Conservation (phyloP, 1,284 basidiomycete genomes). For the Mycosarcoma maydis region DNA sequence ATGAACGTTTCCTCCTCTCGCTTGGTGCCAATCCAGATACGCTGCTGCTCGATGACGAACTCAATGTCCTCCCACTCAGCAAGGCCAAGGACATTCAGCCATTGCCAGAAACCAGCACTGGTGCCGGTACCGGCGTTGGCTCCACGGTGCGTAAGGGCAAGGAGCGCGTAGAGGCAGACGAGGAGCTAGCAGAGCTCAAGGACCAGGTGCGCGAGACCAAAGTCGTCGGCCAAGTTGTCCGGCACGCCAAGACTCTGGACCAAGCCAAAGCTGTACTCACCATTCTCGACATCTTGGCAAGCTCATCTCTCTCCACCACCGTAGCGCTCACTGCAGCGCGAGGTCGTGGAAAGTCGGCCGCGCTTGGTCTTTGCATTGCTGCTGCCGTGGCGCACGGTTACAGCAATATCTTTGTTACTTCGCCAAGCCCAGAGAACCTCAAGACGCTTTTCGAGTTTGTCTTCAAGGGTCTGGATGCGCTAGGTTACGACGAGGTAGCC, state of each 20-base stretch:
- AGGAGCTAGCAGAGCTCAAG: slow-evolving; percentile 83
- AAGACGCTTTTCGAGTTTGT: slow-evolving; percentile 98
- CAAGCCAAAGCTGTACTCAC: slow-evolving; percentile 70
- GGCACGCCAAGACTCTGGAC: slow-evolving; percentile 91
- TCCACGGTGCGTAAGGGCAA: slow-evolving; percentile 71
- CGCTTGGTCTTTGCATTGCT: slow-evolving; percentile 90
- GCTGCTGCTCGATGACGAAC: slow-evolving; percentile 93
- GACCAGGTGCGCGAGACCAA: slow-evolving; percentile 83
- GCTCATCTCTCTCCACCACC: slow-evolving; percentile 81
- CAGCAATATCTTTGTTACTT: slow-evolving; percentile 97
- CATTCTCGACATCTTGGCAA: slow-evolving; percentile 63
- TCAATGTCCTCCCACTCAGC: slow-evolving; percentile 97
- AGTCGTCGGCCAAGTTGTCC: slow-evolving; percentile 87
- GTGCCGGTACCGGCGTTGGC: slow-evolving; percentile 53
- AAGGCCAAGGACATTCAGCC: slow-evolving; percentile 90
- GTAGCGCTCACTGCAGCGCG: slow-evolving; percentile 93
- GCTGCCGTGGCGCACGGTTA: slow-evolving; percentile 94
- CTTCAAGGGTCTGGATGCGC: slow-evolving; percentile 92
- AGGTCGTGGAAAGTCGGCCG: slow-evolving; percentile 96
- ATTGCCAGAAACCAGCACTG: slow-evolving; percentile 71
- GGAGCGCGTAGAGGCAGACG: slow-evolving; percentile 68
- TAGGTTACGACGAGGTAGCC: slow-evolving; percentile 96
- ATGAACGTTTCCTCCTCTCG: slow-evolving; percentile 82
- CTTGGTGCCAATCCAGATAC: slow-evolving; percentile 86
- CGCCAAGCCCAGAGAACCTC: slow-evolving; percentile 95